Base-by-base conservation (phyloP, 768 basidiomycete genomes). In the Pisolithus marmoratus region DNA sequence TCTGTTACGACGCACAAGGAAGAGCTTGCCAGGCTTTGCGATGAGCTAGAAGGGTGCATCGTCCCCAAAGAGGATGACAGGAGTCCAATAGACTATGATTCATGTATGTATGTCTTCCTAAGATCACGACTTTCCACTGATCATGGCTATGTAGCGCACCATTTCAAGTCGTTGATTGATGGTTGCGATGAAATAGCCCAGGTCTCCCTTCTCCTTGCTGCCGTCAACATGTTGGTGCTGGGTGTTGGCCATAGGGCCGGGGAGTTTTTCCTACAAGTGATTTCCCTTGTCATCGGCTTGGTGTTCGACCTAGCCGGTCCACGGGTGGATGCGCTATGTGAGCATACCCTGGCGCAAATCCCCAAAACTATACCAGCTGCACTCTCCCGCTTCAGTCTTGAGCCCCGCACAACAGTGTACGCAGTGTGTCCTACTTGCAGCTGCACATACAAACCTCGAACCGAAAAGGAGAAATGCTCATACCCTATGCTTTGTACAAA, bases 201-300 rank as follows among this genome's bases (percentile, higher is more conserved):
- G 41, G 34, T 63, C 9, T 51, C 57, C 8, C 48, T 63, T 17
- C 52, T 65, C 22, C 49, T 67, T 14, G 54, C 53, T 8, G 54
- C 55, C 2, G 55, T 61, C 14, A 55, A 55, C 49, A 47, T 54
- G 40, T 41, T 63, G 7, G 44, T 65, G 2, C 48, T 61, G 44
- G 56, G 55, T 5, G 34, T 61, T 12, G 44, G 61, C 26, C 53
- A 15, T 15, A 40, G 23, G 5, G 41, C 36, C 0, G 27, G 52
- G 20, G 52, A 66, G 17, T 58, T 64, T 19, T 50, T 68, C 38
- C 46, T 68, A 5, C 31, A 49, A 14, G 46, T 58, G 5, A 26
- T 64, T 1, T 47, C 47, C 14, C 24, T 60, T 6, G 42, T 63
- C 27, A 42, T 65, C n/a, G 31, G 40, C 29, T 29, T 56, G 2